Evolutionary conservation across 2,329 filamentous ascomycete genomes (phyloP).

Genomic region (Colletotrichum agaves): DNA sequence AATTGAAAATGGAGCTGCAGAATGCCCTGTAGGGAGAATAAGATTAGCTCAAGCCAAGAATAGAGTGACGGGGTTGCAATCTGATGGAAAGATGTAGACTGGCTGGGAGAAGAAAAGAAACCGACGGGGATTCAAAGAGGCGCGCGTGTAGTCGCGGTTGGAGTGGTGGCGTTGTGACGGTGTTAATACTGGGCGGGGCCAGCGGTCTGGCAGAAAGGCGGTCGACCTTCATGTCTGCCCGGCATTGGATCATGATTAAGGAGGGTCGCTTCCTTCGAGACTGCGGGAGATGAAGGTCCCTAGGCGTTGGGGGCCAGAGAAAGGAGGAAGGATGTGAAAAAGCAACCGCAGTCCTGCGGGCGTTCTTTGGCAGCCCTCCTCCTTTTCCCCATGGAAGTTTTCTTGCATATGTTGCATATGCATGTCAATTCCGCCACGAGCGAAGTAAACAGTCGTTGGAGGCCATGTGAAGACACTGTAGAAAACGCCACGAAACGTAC

Average conservation of each 20-base stretch:
- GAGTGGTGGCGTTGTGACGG: not conserved
- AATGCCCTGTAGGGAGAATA: constrained; percentile 73
- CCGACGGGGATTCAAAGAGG: constrained; percentile 10
- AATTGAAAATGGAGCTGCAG: constrained; percentile 98
- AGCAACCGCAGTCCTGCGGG: constrained; percentile 17
- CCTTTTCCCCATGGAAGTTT: not conserved
- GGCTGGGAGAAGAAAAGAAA: not conserved
- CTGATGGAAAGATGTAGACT: constrained; percentile 2
- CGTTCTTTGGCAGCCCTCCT: constrained; percentile 14
- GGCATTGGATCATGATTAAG: constrained; percentile 18
- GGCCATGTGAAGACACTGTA: constrained; percentile 12
- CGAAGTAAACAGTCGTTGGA: not conserved
- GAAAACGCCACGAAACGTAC: constrained; percentile 56
- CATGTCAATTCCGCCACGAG: constrained; percentile 22
- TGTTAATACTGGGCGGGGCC: constrained; percentile 17
- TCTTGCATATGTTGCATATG: constrained; percentile 8
- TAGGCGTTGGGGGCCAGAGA: not conserved
- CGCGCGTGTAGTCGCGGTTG: constrained; percentile 36
- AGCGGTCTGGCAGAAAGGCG: constrained; percentile 6
- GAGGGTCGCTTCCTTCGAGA: constrained; percentile 16
- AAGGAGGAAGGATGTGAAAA: constrained; percentile 16
- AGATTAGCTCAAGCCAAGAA: constrained; percentile 42
- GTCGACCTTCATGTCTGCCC: constrained; percentile 8
- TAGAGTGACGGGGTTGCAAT: constrained; percentile 38
- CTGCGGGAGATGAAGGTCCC: not conserved